These are phyloP conservation scores for Arctium lappa DNA, from an alignment of 129 eudicot species.

Conservation along the genomic window DNA sequence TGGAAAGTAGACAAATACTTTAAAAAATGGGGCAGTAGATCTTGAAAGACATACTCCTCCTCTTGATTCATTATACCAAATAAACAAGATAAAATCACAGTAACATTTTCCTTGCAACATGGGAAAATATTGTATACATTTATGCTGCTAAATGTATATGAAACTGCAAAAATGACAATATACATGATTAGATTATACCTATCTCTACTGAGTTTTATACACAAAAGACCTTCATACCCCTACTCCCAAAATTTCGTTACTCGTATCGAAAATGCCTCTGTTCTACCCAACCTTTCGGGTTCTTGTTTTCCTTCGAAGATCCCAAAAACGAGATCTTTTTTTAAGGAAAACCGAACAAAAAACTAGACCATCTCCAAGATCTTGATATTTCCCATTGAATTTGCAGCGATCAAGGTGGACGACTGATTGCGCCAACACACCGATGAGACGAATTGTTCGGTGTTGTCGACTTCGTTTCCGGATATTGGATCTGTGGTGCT, in stretches of 20 bases:
- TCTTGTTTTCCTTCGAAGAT: not conserved
- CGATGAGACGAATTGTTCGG: conserved; percentile 80
- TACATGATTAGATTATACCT: conserved; percentile 26
- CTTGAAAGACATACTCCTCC: not conserved
- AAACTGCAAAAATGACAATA: conserved; percentile 23
- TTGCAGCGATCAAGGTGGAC: conserved; percentile 85
- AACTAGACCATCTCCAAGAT: conserved; percentile 81
- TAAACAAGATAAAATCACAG: not conserved
- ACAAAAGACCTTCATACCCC: conserved; percentile 25
- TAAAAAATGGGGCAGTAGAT: too few relatives aligned
- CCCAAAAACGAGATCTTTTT: not conserved
- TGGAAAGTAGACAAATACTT: not conserved
- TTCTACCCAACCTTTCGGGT: not conserved
- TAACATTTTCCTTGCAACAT: conserved; percentile 1
- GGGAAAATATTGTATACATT: conserved; percentile 1
- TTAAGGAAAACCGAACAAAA: not conserved
- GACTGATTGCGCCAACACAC: conserved; percentile 94
- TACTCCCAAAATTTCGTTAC: conserved; percentile 21
- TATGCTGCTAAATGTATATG: conserved; percentile 5
- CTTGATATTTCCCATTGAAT: conserved; percentile 83
- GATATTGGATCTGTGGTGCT: conserved; percentile 64
- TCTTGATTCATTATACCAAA: not conserved
- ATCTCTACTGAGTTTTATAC: conserved; percentile 24
- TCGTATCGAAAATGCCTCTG: not conserved
- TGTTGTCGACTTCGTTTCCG: conserved; percentile 71